These are phyloP conservation scores for Trametes coccinea DNA, from an alignment of 768 basidiomycete species.

Conservation along the genomic window DNA sequence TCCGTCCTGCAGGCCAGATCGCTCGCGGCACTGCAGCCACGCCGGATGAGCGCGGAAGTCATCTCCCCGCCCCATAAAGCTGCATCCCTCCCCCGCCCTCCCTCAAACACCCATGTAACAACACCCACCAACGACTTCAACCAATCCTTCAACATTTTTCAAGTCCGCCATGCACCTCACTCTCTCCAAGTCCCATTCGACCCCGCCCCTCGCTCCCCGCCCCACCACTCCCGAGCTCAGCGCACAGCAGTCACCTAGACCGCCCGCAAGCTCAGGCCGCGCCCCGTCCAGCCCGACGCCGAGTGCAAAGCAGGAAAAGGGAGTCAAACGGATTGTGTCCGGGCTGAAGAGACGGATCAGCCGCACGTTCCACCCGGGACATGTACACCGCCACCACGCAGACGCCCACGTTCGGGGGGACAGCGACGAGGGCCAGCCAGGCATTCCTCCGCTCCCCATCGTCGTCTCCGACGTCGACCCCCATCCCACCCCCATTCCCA, in stretches of 20 bases:
- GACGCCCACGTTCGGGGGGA: not conserved
- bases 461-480: not conserved
- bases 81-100: not conserved
- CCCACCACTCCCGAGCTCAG: not conserved
- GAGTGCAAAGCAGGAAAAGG: not conserved
- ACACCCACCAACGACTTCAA: not conserved
- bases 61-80: slow-evolving; percentile 7
- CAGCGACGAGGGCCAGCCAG: not conserved
- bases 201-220: not conserved
- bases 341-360: slow-evolving; percentile 25
- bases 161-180: slow-evolving; percentile 7
- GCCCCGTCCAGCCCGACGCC: too few species aligned
- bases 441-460: not conserved
- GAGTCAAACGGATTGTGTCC: slow-evolving; percentile 25
- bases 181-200: not conserved
- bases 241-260: not conserved
- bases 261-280: not conserved
- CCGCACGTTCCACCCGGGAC: slow-evolving; percentile 19
- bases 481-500: slow-evolving; percentile 11
- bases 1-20: slow-evolving; percentile 9
- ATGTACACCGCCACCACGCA: slow-evolving; percentile 12
- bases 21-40: slow-evolving; percentile 17
- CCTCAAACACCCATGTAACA: slow-evolving; percentile 1
- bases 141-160: not conserved
- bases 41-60: slow-evolving; percentile 12